phyloP scores from a whole-genome alignment of 2,329 filamentous ascomycete species.

The Pseudocercospora fijiensis region DNA sequence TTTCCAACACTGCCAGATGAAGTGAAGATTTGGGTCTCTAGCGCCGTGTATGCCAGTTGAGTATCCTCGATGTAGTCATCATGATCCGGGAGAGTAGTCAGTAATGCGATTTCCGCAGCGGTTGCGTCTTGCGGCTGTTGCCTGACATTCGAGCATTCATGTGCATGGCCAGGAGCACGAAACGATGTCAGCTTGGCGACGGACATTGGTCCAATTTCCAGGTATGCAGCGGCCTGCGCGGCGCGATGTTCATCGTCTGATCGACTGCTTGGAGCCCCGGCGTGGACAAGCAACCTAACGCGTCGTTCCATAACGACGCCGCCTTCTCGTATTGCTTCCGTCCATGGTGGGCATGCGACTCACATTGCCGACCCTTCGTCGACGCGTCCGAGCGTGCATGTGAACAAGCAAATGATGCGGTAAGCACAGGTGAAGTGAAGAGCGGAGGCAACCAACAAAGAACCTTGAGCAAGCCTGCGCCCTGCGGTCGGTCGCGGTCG shows the following conservation, averaged over 20 bases:
- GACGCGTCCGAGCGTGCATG: not conserved
- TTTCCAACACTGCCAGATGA: conserved; percentile 22
- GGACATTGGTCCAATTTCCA: conserved; percentile 7
- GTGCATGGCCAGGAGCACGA: not conserved
- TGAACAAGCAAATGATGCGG: not conserved
- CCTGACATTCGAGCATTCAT: not conserved
- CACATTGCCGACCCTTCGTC: not conserved
- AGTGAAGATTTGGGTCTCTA: conserved; percentile 46
- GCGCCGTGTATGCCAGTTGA: conserved; percentile 42
- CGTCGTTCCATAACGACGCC: conserved; percentile 17
- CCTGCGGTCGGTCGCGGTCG: too few relatives aligned
- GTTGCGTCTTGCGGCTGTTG: not conserved
- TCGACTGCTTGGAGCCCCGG: conserved; percentile 45
- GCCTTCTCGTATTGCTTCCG: not conserved
- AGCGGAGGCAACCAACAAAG: not conserved
- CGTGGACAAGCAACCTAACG: conserved; percentile 45
- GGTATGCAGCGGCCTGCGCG: conserved; percentile 44
- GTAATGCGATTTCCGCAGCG: not conserved
- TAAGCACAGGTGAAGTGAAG: not conserved
- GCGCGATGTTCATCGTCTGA: conserved; percentile 45
- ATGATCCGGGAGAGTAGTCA: conserved; percentile 10
- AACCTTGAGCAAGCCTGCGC: not conserved
- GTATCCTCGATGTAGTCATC: conserved; percentile 43
- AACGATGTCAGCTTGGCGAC: conserved; percentile 8
- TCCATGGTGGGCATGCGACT: conserved; percentile 13